phyloP scores from a whole-genome alignment of 495 filamentous ascomycete genomes.

The Talaromyces nanjingensis region DNA sequence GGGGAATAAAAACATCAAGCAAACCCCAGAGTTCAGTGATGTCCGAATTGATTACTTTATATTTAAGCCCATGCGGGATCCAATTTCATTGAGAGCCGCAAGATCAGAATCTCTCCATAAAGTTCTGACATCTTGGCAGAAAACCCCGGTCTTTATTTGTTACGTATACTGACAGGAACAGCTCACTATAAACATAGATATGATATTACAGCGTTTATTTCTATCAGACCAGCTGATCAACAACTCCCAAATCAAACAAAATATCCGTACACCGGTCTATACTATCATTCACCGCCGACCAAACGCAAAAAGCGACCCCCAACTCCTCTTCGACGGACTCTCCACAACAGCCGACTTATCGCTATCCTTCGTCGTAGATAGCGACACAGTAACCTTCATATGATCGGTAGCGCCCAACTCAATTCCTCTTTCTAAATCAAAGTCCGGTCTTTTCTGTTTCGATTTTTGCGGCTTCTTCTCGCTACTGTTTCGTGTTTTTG shows the following conservation, averaged over 20 bases:
- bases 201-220: neutral
- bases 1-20: neutral
- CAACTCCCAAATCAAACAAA: neutral
- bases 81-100: neutral
- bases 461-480: neutral
- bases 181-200: too few species aligned
- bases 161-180: neutral
- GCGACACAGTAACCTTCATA: conserved; percentile 7
- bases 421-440: conserved; percentile 6
- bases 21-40: neutral
- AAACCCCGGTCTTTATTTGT: neutral
- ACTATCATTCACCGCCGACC: neutral
- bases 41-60: neutral
- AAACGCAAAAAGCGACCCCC: conserved; percentile 4
- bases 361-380: neutral
- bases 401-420: conserved; percentile 4
- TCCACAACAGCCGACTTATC: neutral
- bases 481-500: neutral
- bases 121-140: neutral
- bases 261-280: neutral
- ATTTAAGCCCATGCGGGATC: neutral
- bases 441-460: neutral
- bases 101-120: neutral
- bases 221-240: neutral
- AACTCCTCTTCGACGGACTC: neutral